Conservation (phyloP, 257 asterid genomes). For the Asclepias syriaca region DNA sequence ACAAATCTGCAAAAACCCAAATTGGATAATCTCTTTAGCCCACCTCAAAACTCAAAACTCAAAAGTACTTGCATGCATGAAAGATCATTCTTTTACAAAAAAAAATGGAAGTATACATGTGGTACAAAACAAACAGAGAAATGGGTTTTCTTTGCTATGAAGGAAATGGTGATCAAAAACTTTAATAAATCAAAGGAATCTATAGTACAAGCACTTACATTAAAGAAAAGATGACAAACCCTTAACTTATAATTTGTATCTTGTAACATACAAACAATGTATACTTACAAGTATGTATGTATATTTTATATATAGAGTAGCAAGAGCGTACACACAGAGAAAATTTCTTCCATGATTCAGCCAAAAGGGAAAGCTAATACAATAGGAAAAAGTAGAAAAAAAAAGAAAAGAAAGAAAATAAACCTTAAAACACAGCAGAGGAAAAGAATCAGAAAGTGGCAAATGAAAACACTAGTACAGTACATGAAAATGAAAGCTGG, state of each 20-base stretch:
- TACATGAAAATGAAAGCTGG: too few species aligned
- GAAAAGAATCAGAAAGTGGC: too few species aligned
- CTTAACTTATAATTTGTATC: neutral
- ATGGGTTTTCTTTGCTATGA: neutral
- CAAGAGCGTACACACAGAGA: neutral
- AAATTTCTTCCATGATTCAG: neutral
- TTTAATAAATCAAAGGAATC: neutral
- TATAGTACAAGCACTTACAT: neutral
- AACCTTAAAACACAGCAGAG: too few species aligned
- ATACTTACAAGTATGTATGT: neutral
- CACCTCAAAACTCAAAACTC: too few species aligned
- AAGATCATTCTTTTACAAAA: neutral
- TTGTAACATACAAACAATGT: neutral
- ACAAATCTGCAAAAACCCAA: neutral
- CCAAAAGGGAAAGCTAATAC: neutral
- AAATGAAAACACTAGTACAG: too few species aligned
- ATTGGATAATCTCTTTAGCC: neutral
- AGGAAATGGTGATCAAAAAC: slow-evolving; percentile 8
- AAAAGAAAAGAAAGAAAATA: too few species aligned
- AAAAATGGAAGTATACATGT: neutral
- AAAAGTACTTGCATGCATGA: neutral
- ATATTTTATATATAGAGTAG: neutral
- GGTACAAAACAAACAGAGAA: neutral
- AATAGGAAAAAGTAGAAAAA: too few species aligned
- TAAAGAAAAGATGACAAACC: neutral